Evolutionary conservation across 768 basidiomycete genomes (phyloP).

Genomic region (Russula dissimulans): DNA sequence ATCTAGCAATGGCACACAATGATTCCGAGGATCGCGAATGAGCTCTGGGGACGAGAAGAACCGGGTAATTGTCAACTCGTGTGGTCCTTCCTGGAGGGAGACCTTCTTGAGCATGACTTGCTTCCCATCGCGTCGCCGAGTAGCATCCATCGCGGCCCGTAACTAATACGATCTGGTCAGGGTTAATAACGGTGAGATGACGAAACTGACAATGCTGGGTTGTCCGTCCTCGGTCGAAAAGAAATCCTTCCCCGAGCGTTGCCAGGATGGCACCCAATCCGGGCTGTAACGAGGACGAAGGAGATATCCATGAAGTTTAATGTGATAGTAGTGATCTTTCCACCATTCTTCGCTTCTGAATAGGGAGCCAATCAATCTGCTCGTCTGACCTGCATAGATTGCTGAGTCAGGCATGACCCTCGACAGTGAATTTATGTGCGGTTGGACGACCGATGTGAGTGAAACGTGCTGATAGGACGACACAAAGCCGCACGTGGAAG

Average conservation of each 20-base stretch:
- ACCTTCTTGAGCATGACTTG: slow-evolving; percentile 21
- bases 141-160: slow-evolving; percentile 18
- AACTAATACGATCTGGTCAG: not conserved
- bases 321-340: not conserved
- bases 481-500: not conserved
- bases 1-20: slow-evolving; percentile 20
- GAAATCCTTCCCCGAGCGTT: not conserved
- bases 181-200: not conserved
- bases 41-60: slow-evolving; percentile 11
- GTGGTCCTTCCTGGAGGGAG: not conserved
- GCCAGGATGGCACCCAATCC: slow-evolving; percentile 14
- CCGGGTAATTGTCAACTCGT: slow-evolving; percentile 8
- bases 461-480: not conserved
- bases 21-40: slow-evolving; percentile 19
- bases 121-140: slow-evolving; percentile 13
- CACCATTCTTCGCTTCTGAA: slow-evolving; percentile 12
- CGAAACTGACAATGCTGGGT: not conserved
- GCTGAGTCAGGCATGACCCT: not conserved
- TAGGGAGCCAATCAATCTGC: slow-evolving; percentile 1
- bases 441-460: not conserved
- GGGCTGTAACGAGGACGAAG: slow-evolving; percentile 15
- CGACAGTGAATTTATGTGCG: too few relatives aligned
- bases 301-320: slow-evolving; percentile 1
- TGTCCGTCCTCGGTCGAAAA: slow-evolving; percentile 7
- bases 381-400: not conserved